Evolutionary conservation across 2,329 filamentous ascomycete genomes (phyloP), one percentile per base, ranked within the genome.

Genomic region (Exophiala phaeomuriformis): DNA sequence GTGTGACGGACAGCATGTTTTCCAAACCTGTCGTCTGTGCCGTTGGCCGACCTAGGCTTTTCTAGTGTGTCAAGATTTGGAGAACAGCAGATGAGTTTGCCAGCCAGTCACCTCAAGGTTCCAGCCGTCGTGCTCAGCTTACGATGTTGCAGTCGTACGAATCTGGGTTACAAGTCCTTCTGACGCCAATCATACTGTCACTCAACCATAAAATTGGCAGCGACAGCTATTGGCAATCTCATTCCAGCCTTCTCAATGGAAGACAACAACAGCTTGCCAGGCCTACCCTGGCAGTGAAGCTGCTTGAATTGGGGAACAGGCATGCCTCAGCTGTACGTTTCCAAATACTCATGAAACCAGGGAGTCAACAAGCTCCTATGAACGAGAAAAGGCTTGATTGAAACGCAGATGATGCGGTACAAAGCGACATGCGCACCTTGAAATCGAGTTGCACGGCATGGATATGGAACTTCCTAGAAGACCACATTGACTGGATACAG

Each of bases 281-380:
- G 42, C 29, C 12, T 12, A 33, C 29, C 42, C 42, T 33, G 42
- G 42, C 32, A 5, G 4, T 27, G 10, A 31, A 4, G 6, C 31
- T 32, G 8, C 29, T 32, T 31, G 6, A 32, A 27, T 12, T 45
- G n/a, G 8, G 12, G 32, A 32, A 4, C 4, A 31, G 31, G 28
- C 42, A 31, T 32, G 12, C 31, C 28, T 32, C 28, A 45, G 28
- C 4, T 19, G 42, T 7, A 10, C 31, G n/a, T 33, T 45, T 45
- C 42, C 42, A 45, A 45, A 45, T 45, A 45, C 42, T 7, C 6
- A 45, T 45, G 42, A 31, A 45, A 45, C 42, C 31, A 32, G 12
- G 42, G 42, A 10, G 32, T 29, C 42, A 45, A 27, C 29, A 27
- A 5, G 29, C 31, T 32, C 32, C 4, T 33, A 31, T 45, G 42